phyloP scores from a whole-genome alignment of 2,329 filamentous ascomycete genomes.

The Curvularia hawaiiensis region DNA sequence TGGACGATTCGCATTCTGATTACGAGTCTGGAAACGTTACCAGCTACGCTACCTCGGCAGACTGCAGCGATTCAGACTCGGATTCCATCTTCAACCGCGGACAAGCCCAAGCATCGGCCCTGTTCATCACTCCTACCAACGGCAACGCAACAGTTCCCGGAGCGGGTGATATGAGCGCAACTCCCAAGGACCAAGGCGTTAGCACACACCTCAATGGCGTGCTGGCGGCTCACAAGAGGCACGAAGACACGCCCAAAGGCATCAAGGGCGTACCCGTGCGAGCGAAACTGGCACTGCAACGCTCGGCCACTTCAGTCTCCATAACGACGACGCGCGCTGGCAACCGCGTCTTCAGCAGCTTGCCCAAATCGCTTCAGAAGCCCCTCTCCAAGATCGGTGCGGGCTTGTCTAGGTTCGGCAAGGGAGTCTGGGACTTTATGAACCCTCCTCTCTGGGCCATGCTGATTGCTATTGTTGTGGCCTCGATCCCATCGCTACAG shows the following conservation, averaged over 20 bases:
- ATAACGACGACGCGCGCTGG: conserved; percentile 39
- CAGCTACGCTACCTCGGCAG: conserved; percentile 46
- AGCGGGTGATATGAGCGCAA: conserved; percentile 48
- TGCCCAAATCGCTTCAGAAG: conserved; percentile 61
- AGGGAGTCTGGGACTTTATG: conserved; percentile 90
- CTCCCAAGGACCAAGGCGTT: conserved; percentile 40
- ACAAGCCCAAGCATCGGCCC: conserved; percentile 34
- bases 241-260: conserved; percentile 38
- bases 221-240: conserved; percentile 23
- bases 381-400: conserved; percentile 51
- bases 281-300: conserved; percentile 25
- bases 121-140: conserved; percentile 54
- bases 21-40: conserved; percentile 55
- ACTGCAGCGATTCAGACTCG: conserved; percentile 32
- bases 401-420: conserved; percentile 58
- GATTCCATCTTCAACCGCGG: conserved; percentile 39
- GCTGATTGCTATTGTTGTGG: conserved; percentile 87
- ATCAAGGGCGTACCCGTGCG: conserved; percentile 44
- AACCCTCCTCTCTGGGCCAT: conserved; percentile 98
- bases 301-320: conserved; percentile 29
- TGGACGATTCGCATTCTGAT: conserved; percentile 53
- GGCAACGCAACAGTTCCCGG: conserved; percentile 52
- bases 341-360: conserved; percentile 51
- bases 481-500: conserved; percentile 83
- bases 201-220: conserved; percentile 46